Evolutionary conservation across 2,329 filamentous ascomycete species (phyloP).

Genomic region (Venturia oleaginea): DNA sequence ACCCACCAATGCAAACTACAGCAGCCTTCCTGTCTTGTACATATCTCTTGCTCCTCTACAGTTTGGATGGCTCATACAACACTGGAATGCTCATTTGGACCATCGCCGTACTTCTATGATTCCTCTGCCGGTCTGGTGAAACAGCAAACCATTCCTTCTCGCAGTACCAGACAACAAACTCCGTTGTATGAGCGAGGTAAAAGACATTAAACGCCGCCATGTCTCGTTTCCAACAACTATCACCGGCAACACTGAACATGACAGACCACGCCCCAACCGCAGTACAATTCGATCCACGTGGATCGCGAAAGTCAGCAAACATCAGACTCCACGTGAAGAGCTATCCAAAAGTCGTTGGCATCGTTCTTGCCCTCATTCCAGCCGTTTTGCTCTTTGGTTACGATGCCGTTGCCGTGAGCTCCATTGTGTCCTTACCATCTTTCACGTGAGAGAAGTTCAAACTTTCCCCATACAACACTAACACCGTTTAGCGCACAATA

Average conservation of each 20-base stretch:
- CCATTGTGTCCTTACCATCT: neutral
- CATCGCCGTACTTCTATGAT: conserved; percentile 2
- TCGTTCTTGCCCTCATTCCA: neutral
- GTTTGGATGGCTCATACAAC: neutral
- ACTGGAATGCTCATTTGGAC: conserved; percentile 1
- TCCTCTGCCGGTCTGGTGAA: neutral
- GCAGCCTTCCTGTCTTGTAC: neutral
- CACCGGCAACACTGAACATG: neutral
- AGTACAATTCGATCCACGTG: conserved; percentile 1
- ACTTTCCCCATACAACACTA: neutral
- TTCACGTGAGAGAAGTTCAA: neutral
- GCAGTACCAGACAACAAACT: neutral
- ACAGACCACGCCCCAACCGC: neutral
- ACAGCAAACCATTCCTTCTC: neutral
- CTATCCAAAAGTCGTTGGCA: neutral
- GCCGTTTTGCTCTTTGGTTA: neutral
- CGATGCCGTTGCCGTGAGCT: conserved; percentile 1
- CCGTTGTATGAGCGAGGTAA: neutral
- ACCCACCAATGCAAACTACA: neutral
- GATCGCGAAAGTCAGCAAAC: neutral
- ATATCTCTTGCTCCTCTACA: neutral
- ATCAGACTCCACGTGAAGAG: neutral
- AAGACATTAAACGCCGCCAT: neutral
- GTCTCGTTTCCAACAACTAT: conserved; percentile 6
- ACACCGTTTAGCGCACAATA: neutral